These are phyloP conservation scores for Flaveria trinervia DNA, from an alignment of 129 eudicot genomes.

Conservation along the genomic window DNA sequence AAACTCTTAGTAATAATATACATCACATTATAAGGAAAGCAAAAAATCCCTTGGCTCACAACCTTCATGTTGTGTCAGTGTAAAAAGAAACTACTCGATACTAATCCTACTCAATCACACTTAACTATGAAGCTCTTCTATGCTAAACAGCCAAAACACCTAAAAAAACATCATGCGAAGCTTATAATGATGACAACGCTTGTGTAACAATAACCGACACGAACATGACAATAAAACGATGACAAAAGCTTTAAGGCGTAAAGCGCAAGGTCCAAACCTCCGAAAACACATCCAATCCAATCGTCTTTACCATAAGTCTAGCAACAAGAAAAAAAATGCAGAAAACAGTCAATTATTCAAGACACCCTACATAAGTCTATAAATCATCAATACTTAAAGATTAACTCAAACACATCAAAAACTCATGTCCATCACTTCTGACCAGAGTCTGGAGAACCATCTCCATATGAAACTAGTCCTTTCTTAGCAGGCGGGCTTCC, in stretches of 20 bases:
- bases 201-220: not conserved
- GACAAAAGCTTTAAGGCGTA: not conserved
- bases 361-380: conserved; percentile 34
- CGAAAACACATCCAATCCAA: conserved; percentile 17
- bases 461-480: conserved; percentile 89
- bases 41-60: not conserved
- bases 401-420: not conserved
- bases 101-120: not conserved
- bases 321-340: conserved; percentile 5
- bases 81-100: not conserved
- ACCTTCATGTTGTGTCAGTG: not conserved
- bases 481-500: conserved; percentile 70
- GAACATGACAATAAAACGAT: not conserved
- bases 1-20: no score
- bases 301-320: conserved; percentile 18
- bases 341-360: conserved; percentile 27
- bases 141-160: no score
- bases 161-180: not conserved
- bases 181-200: not conserved
- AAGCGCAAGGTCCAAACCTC: conserved; percentile 22
- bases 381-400: not conserved
- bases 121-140: no score
- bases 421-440: conserved; percentile 39
- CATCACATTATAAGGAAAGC: no score
- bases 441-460: conserved; percentile 87